Evolutionary conservation across 805 yeast genomes (phyloP).

Genomic region (Zygosaccharomyces siamensis): DNA sequence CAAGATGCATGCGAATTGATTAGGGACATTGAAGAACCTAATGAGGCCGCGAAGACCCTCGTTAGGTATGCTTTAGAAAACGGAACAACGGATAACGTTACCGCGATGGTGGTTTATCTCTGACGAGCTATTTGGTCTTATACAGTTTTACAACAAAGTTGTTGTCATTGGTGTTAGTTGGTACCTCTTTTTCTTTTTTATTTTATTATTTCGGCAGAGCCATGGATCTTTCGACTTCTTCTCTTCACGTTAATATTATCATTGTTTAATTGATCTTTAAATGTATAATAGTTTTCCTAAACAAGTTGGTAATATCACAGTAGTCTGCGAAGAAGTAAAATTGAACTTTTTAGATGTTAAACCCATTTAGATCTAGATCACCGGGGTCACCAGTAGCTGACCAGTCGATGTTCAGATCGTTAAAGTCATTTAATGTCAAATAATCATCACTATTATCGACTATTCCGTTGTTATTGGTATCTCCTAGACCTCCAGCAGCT

Average conservation of each 20-base stretch:
- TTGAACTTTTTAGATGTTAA: slow-evolving; percentile 17
- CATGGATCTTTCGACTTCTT: neutral
- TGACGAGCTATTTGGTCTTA: slow-evolving; percentile 8
- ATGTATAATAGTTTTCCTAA: slow-evolving; percentile 4
- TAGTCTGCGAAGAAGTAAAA: neutral
- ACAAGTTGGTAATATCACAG: neutral
- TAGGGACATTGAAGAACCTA: slow-evolving; percentile 49
- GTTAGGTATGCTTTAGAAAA: slow-evolving; percentile 71
- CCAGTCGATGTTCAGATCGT: slow-evolving; percentile 36
- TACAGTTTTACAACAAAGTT: neutral
- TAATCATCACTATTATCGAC: slow-evolving; percentile 30
- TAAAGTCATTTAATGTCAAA: slow-evolving; percentile 34
- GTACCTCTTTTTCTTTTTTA: slow-evolving; percentile 1
- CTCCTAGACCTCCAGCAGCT: slow-evolving; percentile 11
- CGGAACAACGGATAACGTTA: slow-evolving; percentile 84
- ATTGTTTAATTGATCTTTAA: neutral
- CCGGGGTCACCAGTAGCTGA: slow-evolving; percentile 27
- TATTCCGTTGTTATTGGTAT: slow-evolving; percentile 8
- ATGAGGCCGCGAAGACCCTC: slow-evolving; percentile 59
- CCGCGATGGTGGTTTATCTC: slow-evolving; percentile 75
- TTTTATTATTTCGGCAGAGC: neutral
- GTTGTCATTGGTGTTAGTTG: neutral
- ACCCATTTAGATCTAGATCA: slow-evolving; percentile 28
- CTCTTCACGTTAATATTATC: neutral
- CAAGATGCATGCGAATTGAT: slow-evolving; percentile 76